A percentile compares a stretch with the other conserved stretches of the same genome.
Evolutionary conservation across 2,329 filamentous ascomycete genomes (phyloP).

Genomic region (Fusarium domesticum): DNA sequence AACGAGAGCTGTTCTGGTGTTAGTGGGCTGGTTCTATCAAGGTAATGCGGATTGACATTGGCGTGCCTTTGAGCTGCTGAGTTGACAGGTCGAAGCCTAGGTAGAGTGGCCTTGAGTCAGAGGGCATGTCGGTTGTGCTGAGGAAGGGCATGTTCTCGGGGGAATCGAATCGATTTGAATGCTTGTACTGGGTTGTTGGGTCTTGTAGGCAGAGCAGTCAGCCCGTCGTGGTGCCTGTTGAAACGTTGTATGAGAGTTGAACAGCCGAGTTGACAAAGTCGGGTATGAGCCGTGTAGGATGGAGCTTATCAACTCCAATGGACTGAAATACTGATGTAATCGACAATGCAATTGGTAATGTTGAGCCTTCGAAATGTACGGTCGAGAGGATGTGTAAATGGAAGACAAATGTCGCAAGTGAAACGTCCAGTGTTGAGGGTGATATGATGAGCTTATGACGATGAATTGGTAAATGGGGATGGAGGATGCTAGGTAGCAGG

Average conservation of each 20-base stretch:
- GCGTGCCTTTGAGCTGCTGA: slow-evolving; percentile 87
- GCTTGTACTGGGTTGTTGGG: neutral
- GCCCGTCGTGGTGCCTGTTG: neutral
- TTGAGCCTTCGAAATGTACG: no score
- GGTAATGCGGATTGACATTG: neutral
- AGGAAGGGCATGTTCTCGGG: neutral
- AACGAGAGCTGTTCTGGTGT: slow-evolving; percentile 63
- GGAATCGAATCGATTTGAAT: slow-evolving; percentile 4
- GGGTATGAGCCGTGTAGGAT: no score
- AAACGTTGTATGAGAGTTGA: neutral
- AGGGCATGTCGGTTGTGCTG: slow-evolving; percentile 8
- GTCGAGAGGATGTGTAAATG: neutral
- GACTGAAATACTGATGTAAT: no score
- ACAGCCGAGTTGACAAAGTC: neutral
- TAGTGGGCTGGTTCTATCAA: slow-evolving; percentile 1
- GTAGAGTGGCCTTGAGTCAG: slow-evolving; percentile 60
- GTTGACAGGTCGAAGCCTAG: slow-evolving; percentile 95
- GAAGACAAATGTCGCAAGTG: neutral
- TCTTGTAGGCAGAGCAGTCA: neutral
- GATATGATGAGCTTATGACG: neutral
- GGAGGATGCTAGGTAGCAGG: neutral
- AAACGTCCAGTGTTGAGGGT: neutral
- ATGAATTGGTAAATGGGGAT: neutral
- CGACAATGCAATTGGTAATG: neutral
- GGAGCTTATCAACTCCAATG: no score